Percentiles rank a stretch among this genome's conserved stretches.
Evolutionary conservation across 73 alveolate genomes (phyloP).

Genomic region (Tetrahymena elliotti): DNA sequence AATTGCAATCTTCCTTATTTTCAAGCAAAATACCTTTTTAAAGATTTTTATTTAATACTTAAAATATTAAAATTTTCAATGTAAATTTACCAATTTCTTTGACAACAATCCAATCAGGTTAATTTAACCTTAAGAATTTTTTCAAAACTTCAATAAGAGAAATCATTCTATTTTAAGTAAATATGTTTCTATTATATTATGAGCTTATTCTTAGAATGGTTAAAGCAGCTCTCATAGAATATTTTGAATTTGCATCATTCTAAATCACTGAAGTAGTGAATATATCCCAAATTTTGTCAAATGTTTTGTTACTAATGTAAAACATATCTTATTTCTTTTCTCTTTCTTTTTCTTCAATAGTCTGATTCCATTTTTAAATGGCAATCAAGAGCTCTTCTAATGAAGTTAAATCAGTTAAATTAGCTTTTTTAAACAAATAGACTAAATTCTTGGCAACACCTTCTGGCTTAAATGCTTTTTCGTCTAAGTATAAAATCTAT

Average conservation of each 20-base stretch:
- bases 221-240: background rate
- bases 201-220: background rate
- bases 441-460: background rate
- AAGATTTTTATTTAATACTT: background rate
- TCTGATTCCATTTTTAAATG: background rate
- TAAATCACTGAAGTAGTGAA: background rate
- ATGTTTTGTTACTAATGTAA: background rate
- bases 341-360: background rate
- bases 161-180: background rate
- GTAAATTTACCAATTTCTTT: background rate
- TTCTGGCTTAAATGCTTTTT: background rate
- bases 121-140: background rate
- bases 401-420: background rate
- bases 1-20: background rate
- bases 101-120: background rate
- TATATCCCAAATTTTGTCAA: background rate
- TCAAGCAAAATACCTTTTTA: background rate
- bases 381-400: background rate
- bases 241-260: background rate
- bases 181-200: background rate
- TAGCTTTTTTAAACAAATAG: background rate
- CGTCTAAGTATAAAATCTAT: background rate
- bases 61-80: background rate
- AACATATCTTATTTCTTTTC: background rate
- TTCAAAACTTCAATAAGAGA: background rate